Conservation (phyloP, 1,139 yeast genomes). For the Blastobotrys persicus region DNA sequence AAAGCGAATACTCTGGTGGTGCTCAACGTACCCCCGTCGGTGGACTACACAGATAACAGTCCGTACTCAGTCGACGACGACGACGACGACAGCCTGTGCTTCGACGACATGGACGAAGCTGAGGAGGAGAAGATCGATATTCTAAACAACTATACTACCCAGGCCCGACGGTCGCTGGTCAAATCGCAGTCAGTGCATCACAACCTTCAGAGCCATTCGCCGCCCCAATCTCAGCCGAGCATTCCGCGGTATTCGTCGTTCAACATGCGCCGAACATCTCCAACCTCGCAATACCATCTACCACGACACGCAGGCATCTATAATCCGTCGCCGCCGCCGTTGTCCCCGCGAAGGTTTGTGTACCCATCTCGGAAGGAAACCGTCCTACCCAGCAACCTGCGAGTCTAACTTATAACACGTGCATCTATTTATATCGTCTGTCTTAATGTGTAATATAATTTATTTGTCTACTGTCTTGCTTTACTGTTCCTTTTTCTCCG, state of each 20-base stretch:
- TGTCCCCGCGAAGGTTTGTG: neutral
- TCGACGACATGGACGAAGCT: neutral
- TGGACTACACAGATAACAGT: slow-evolving; percentile 9
- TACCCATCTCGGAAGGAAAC: neutral
- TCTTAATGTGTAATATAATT: neutral
- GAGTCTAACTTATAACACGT: neutral
- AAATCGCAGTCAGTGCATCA: neutral
- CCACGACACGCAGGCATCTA: neutral
- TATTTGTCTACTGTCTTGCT: too few species aligned
- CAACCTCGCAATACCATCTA: neutral
- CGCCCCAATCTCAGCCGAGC: neutral
- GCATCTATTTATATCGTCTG: neutral
- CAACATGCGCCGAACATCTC: neutral
- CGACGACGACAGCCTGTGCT: neutral
- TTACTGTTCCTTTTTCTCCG: too few species aligned
- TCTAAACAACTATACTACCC: neutral
- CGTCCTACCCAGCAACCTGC: neutral
- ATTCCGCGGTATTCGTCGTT: neutral
- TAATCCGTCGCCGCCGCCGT: neutral
- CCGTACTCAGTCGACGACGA: neutral
- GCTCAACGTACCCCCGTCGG: slow-evolving; percentile 14
- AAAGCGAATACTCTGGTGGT: slow-evolving; percentile 16
- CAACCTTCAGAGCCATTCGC: neutral
- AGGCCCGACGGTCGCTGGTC: neutral
- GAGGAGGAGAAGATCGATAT: slow-evolving; percentile 1